Evolutionary conservation across 2,329 filamentous ascomycete species (phyloP).

Genomic region (Bipolaris sorokiniana): DNA sequence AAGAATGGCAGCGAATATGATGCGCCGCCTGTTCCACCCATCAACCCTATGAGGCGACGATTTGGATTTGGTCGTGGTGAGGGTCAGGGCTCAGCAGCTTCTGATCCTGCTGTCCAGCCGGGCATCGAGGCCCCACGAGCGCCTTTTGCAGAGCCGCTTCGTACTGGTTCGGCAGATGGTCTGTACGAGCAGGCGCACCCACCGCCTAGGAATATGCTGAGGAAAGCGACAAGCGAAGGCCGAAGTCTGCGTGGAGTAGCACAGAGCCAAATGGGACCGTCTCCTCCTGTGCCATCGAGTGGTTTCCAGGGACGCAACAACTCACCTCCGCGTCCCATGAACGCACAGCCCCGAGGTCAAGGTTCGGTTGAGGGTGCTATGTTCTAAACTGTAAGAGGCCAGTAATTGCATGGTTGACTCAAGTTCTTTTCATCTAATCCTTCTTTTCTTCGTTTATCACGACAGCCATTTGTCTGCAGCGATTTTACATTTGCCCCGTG

Average conservation of each 20-base stretch:
- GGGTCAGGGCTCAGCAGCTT: constrained; percentile 37
- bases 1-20: constrained; percentile 55
- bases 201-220: constrained; percentile 50
- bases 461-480: constrained; percentile 15
- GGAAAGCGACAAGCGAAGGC: constrained; percentile 59
- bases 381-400: constrained; percentile 31
- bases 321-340: constrained; percentile 31
- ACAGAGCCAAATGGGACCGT: constrained; percentile 30
- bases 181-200: constrained; percentile 43
- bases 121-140: constrained; percentile 41
- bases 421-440: not conserved
- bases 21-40: constrained; percentile 59
- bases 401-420: not conserved
- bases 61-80: constrained; percentile 50
- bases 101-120: constrained; percentile 49
- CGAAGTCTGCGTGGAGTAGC: constrained; percentile 55
- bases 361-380: constrained; percentile 45
- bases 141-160: constrained; percentile 42
- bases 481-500: not conserved
- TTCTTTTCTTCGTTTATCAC: constrained; percentile 4
- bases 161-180: constrained; percentile 54
- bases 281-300: constrained; percentile 38
- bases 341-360: constrained; percentile 14
- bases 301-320: constrained; percentile 36
- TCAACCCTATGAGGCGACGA: constrained; percentile 65